Percentiles rank a stretch among this genome's conserved stretches.
Conservation (phyloP, 805 yeast genomes). For the Metschnikowia kofuensis region DNA sequence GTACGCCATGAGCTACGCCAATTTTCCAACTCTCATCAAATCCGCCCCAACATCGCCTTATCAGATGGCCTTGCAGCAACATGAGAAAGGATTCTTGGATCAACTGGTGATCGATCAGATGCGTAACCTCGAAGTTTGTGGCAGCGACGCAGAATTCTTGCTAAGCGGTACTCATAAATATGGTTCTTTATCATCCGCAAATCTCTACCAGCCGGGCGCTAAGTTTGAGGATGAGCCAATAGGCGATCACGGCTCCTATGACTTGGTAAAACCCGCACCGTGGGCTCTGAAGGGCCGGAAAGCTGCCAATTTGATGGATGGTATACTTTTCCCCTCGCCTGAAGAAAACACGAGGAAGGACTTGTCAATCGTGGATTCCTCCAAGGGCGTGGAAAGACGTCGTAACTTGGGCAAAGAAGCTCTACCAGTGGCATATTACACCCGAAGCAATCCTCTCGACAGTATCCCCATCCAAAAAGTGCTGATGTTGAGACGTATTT, state of each 20-base stretch:
- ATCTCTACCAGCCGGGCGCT: slow-evolving; percentile 37
- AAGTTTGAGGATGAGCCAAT: slow-evolving; percentile 23
- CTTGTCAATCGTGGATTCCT: slow-evolving; percentile 7
- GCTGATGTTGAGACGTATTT: slow-evolving; percentile 28
- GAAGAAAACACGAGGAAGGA: slow-evolving; percentile 1
- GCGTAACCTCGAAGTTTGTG: slow-evolving; percentile 14
- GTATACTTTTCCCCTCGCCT: slow-evolving; percentile 30
- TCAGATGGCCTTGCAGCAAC: slow-evolving; percentile 35
- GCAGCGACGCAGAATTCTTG: slow-evolving; percentile 22
- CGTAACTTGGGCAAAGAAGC: slow-evolving; percentile 1
- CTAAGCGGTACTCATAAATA: slow-evolving; percentile 38
- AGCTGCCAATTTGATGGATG: slow-evolving; percentile 33
- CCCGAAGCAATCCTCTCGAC: background rate
- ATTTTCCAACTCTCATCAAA: slow-evolving; percentile 78
- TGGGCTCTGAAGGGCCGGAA: slow-evolving; percentile 1
- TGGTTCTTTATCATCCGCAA: slow-evolving; percentile 25
- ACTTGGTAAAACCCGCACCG: background rate
- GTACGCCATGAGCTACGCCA: slow-evolving; percentile 79
- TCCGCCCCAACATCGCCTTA: slow-evolving; percentile 76
- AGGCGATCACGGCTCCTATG: slow-evolving; percentile 23
- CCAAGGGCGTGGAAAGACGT: slow-evolving; percentile 6
- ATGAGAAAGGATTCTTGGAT: slow-evolving; percentile 19
- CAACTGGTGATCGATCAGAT: slow-evolving; percentile 12
- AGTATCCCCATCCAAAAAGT: slow-evolving; percentile 4
- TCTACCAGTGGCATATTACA: slow-evolving; percentile 9